These are phyloP conservation scores for Simmondsia chinensis DNA, from an alignment of 148 eudicot species.

Conservation along the genomic window DNA sequence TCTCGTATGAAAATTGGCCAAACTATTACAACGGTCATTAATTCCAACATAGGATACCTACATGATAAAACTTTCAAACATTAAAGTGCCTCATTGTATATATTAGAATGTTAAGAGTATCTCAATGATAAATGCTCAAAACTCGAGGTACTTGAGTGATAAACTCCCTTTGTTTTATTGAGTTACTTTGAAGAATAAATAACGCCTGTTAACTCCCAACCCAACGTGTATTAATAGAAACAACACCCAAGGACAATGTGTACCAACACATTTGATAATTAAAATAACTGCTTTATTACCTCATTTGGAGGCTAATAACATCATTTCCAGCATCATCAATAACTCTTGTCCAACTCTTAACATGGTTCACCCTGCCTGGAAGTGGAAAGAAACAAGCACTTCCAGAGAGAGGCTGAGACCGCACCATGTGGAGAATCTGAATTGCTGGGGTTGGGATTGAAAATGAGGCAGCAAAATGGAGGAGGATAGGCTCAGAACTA, in stretches of 20 bases:
- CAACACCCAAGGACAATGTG: background rate
- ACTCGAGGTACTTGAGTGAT: too few species aligned
- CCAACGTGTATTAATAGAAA: too few species aligned
- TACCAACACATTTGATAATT: background rate
- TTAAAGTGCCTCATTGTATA: too few species aligned
- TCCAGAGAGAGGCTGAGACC: constrained; percentile 31
- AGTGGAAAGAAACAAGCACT: constrained; percentile 50
- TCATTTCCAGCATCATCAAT: constrained; percentile 58
- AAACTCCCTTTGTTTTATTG: too few species aligned
- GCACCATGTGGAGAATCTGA: constrained; percentile 43
- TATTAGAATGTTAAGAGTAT: too few species aligned
- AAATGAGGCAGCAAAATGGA: constrained; percentile 67
- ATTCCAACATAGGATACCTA: too few species aligned
- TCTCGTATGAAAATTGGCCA: too few species aligned
- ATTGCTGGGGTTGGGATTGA: constrained; percentile 57
- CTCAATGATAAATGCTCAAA: too few species aligned
- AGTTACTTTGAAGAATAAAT: too few species aligned
- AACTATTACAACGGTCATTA: too few species aligned
- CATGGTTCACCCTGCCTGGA: constrained; percentile 23
- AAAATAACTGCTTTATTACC: constrained; percentile 30
- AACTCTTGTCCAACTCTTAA: constrained; percentile 45
- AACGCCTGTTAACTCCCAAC: too few species aligned
- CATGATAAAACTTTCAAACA: too few species aligned
- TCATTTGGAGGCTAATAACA: constrained; percentile 69
- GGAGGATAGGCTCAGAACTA: constrained; percentile 37